phyloP scores from a whole-genome alignment of 2,329 filamentous ascomycete species.

The Calonectria montana region DNA sequence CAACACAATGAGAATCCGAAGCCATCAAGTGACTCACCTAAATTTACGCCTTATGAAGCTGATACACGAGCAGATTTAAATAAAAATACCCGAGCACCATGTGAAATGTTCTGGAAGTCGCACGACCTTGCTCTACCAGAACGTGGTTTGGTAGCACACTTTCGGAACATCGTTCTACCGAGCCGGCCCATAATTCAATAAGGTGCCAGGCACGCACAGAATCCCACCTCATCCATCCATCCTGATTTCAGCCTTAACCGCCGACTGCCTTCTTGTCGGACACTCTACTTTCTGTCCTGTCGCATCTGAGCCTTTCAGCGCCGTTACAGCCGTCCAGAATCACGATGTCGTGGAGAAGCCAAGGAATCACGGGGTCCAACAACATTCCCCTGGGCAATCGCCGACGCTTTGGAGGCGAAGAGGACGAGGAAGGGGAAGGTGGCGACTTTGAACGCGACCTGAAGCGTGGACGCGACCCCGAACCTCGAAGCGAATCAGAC shows the following conservation, averaged over 20 bases:
- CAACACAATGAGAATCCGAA: background rate
- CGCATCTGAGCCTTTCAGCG: slow-evolving; percentile 14
- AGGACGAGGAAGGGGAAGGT: slow-evolving; percentile 55
- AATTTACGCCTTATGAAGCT: background rate
- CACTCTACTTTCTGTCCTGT: slow-evolving; percentile 16
- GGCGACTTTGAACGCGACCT: slow-evolving; percentile 58
- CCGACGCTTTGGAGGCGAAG: slow-evolving; percentile 79
- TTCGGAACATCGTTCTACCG: slow-evolving; percentile 14
- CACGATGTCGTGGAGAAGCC: slow-evolving; percentile 75
- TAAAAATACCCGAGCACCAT: background rate
- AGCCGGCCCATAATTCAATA: background rate
- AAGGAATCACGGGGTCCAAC: slow-evolving; percentile 96
- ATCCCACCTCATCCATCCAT: slow-evolving; percentile 12
- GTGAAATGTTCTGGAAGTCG: background rate
- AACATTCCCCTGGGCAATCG: slow-evolving; percentile 94
- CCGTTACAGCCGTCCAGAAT: background rate
- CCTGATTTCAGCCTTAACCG: background rate
- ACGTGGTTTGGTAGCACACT: background rate
- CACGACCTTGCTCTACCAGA: background rate
- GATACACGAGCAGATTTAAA: background rate
- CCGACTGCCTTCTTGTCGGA: background rate
- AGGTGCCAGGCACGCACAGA: slow-evolving; percentile 1
- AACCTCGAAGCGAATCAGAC: slow-evolving; percentile 77
- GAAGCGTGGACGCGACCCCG: slow-evolving; percentile 94
- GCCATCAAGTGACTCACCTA: background rate